Evolutionary conservation across 2,329 filamentous ascomycete species (phyloP), one percentile per base, ranked within the genome.

Genomic region (Podosphaera xanthii): DNA sequence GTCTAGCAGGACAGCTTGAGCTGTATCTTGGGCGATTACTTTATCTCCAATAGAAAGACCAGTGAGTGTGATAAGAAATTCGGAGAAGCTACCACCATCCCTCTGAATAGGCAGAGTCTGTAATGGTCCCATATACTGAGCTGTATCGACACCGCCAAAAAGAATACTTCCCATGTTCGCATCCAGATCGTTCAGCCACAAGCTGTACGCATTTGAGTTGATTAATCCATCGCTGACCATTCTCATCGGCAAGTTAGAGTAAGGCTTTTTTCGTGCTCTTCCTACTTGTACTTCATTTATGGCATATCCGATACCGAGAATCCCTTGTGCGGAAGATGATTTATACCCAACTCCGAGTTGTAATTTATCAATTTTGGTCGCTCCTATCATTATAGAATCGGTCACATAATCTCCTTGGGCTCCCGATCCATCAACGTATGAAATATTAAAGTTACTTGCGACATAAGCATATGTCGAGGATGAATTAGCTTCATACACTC

Each of bases 231-330:
- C 73, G 36, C 78, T 70, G 1, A 78, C 78, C 73, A 90, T 73
- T 61, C 78, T 78, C 49, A 78, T 76, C 1, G 85, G 85, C 5
- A 90, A 73, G 68, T 89, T 90, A 50, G 79, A 70, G 70, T 90
- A 90, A 0, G 78, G 60, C 3, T 71, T 60, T 60, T 73, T 70
- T 4, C 76, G 74, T 7, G 74, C 77, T 62, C 79, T 75, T 58
- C 76, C 76, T 53, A 86, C 80, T 64, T 84, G 80, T 10, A 85
- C 86, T 71, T 96, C 90, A 69, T 94, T 92, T 63, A 76, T 70
- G 0, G 77, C 69, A 69, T 95, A 96, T 5, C 90, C 90, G 62
- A 97, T 84, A 22, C 90, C 90, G 30, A 96, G 71, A 49, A 97
- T 87, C 46, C 87, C 87, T 69, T 94, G 79, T 58, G 71, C 62